These are phyloP conservation scores for Trichoderma reesei DNA, from an alignment of 495 filamentous ascomycete genomes.

Conservation along the genomic window DNA sequence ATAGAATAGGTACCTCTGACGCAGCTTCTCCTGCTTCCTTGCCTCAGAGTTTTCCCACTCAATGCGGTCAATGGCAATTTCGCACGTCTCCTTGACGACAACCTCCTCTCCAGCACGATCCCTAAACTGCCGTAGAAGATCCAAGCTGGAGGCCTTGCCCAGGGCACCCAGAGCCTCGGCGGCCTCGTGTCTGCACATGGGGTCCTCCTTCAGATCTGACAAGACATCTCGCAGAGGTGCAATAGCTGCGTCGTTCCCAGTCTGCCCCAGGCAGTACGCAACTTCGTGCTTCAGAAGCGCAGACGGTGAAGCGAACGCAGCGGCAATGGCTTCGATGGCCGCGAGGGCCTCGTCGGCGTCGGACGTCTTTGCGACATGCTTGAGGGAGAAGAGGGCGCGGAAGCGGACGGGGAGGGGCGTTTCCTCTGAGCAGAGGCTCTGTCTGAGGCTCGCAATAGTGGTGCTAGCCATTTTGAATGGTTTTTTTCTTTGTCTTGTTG, in stretches of 20 bases:
- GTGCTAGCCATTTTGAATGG: conserved; percentile 1
- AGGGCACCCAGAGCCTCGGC: conserved; percentile 91
- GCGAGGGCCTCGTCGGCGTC: conserved; percentile 85
- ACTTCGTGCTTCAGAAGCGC: conserved; percentile 89
- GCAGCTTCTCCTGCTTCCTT: conserved; percentile 61
- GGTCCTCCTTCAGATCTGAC: conserved; percentile 66
- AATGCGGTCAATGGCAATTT: conserved; percentile 89
- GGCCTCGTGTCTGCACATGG: conserved; percentile 95
- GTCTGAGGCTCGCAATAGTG: conserved; percentile 50
- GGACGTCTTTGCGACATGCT: conserved; percentile 63
- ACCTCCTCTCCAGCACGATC: conserved; percentile 61
- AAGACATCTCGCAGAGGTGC: conserved; percentile 68
- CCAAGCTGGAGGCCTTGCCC: conserved; percentile 60
- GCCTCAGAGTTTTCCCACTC: conserved; percentile 79
- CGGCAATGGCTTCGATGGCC: conserved; percentile 88
- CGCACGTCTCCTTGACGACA: conserved; percentile 89
- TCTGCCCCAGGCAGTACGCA: conserved; percentile 94
- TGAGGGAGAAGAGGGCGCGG: conserved; percentile 95
- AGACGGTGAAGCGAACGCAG: conserved; percentile 74
- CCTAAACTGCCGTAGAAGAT: conserved; percentile 57
- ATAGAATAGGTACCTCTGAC: conserved; percentile 52
- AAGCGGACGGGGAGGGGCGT: conserved; percentile 82
- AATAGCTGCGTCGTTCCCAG: conserved; percentile 61
- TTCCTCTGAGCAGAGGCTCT: conserved; percentile 65
- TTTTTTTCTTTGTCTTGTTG: not conserved